Percentiles rank a stretch among this genome's conserved stretches.
phyloP scores from a whole-genome alignment of 192 early-diverging fungal species.

The Mortierella hygrophila region DNA sequence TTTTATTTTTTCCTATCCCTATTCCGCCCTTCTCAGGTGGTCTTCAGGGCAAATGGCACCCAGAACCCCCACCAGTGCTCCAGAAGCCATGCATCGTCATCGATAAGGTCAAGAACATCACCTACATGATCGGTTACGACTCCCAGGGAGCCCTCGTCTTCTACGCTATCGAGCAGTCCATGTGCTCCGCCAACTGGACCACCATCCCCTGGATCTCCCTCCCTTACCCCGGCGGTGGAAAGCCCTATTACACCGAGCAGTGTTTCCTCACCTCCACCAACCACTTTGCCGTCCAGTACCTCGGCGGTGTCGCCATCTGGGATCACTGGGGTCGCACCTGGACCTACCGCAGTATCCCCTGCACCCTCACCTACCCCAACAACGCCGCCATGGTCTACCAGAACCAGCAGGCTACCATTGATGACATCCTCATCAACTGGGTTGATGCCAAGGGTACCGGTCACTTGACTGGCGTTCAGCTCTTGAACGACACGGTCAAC shows the following conservation, averaged over 20 bases:
- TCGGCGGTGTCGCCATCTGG: slow-evolving; percentile 53
- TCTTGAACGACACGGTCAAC: slow-evolving; percentile 41
- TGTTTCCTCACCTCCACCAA: slow-evolving; percentile 44
- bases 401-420: slow-evolving; percentile 13
- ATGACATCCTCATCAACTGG: slow-evolving; percentile 49
- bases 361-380: slow-evolving; percentile 42
- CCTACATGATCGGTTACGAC: slow-evolving; percentile 57
- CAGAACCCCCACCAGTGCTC: slow-evolving; percentile 55
- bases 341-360: slow-evolving; percentile 36
- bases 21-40: neutral
- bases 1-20: neutral
- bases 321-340: slow-evolving; percentile 55
- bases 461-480: slow-evolving; percentile 50
- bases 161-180: slow-evolving; percentile 46
- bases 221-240: slow-evolving; percentile 48
- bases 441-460: slow-evolving; percentile 32
- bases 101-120: slow-evolving; percentile 46
- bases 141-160: slow-evolving; percentile 36
- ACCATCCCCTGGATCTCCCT: slow-evolving; percentile 38
- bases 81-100: slow-evolving; percentile 51
- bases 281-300: slow-evolving; percentile 50
- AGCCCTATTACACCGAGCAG: slow-evolving; percentile 52
- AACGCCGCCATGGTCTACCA: slow-evolving; percentile 45
- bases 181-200: slow-evolving; percentile 44
- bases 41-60: slow-evolving; percentile 28